These are phyloP conservation scores for Peronospora farinosa DNA, from an alignment of 352 stramenopile genomes.

Conservation along the genomic window DNA sequence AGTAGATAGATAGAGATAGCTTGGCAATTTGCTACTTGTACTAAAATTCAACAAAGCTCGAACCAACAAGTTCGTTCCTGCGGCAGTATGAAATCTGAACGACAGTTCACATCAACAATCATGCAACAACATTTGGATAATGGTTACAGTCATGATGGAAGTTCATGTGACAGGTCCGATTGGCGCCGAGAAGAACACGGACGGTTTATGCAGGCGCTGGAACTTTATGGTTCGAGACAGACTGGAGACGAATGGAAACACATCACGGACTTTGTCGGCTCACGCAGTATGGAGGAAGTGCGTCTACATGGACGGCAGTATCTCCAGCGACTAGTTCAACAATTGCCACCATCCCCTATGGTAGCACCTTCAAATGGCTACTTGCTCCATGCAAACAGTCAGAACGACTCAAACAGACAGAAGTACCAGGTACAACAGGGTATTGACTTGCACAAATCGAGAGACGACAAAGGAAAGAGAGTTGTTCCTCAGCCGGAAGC, in stretches of 20 bases:
- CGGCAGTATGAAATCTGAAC: conserved; percentile 8
- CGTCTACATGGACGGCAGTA: conserved; percentile 63
- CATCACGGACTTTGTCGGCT: conserved; percentile 68
- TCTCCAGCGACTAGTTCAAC: conserved; percentile 64
- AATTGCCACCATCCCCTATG: conserved; percentile 23
- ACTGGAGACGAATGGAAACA: conserved; percentile 61
- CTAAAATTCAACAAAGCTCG: not conserved
- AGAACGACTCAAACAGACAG: conserved; percentile 28
- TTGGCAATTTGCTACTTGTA: conserved; percentile 5
- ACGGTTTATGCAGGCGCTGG: conserved; percentile 76
- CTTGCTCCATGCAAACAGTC: conserved; percentile 15
- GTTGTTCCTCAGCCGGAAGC: not conserved
- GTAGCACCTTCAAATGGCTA: conserved; percentile 15
- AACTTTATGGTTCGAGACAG: conserved; percentile 47
- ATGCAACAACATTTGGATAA: conserved; percentile 18
- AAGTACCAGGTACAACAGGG: conserved; percentile 19
- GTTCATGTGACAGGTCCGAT: conserved; percentile 5
- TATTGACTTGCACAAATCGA: conserved; percentile 11
- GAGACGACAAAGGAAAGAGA: conserved; percentile 12
- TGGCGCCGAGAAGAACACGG: conserved; percentile 71
- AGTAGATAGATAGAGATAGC: conserved; percentile 17
- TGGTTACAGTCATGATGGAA: conserved; percentile 1
- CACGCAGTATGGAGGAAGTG: conserved; percentile 61
- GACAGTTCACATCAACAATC: conserved; percentile 10
- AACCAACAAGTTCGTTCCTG: not conserved